phyloP scores from a whole-genome alignment of 2,329 filamentous ascomycete species.

The Talaromyces sp. region DNA sequence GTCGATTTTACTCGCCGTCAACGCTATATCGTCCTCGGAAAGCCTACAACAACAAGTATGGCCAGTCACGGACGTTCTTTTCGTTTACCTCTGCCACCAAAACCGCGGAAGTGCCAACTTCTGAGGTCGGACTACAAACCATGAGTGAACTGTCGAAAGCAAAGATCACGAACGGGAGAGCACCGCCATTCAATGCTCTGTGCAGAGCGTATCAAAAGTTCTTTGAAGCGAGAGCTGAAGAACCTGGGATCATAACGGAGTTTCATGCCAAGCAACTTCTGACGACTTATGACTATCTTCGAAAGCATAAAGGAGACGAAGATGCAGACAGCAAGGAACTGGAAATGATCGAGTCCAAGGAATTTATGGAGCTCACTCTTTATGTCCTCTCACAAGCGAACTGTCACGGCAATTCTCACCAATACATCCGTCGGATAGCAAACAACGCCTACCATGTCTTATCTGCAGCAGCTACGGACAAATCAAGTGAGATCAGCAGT shows the following conservation, averaged over 20 bases:
- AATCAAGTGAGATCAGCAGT: conserved; percentile 29
- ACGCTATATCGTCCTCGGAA: conserved; percentile 23
- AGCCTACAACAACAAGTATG: conserved; percentile 31
- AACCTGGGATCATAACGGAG: conserved; percentile 53
- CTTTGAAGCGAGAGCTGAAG: conserved; percentile 52
- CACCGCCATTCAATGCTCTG: conserved; percentile 60
- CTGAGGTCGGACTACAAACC: conserved; percentile 56
- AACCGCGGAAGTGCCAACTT: conserved; percentile 54
- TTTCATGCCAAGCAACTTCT: conserved; percentile 59
- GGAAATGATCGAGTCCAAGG: conserved; percentile 34
- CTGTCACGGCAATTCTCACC: conserved; percentile 33
- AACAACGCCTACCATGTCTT: conserved; percentile 27
- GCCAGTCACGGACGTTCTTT: conserved; percentile 29
- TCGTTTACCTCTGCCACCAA: conserved; percentile 45
- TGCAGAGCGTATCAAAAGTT: conserved; percentile 60
- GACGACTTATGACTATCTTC: conserved; percentile 58
- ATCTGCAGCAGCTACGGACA: conserved; percentile 35
- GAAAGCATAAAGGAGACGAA: conserved; percentile 27
- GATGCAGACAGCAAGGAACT: conserved; percentile 29
- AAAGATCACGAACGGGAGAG: conserved; percentile 58
- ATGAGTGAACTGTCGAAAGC: conserved; percentile 65
- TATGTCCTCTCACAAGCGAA: conserved; percentile 34
- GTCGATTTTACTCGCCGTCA: conserved; percentile 21
- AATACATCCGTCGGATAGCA: conserved; percentile 37
- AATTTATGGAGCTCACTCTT: conserved; percentile 38